Conservation (phyloP, 495 filamentous ascomycete genomes). For the Penicillium diatomitis region DNA sequence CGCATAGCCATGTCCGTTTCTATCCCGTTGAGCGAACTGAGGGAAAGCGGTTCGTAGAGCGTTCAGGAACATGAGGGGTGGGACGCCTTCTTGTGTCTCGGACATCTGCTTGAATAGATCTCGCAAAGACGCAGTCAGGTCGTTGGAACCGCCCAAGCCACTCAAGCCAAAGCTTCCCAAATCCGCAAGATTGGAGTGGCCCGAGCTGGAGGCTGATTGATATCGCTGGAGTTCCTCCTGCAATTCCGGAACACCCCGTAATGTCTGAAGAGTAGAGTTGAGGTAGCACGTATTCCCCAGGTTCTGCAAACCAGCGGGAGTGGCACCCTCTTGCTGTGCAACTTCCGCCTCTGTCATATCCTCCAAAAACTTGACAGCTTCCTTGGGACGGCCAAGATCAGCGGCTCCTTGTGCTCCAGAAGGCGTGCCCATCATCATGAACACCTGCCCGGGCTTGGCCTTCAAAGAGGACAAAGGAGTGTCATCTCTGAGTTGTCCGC, state of each 20-base stretch:
- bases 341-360: slow-evolving; percentile 96
- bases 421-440: slow-evolving; percentile 97
- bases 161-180: slow-evolving; percentile 53
- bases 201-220: slow-evolving; percentile 30
- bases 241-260: slow-evolving; percentile 84
- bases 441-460: slow-evolving; percentile 74
- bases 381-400: slow-evolving; percentile 62
- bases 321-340: slow-evolving; percentile 72
- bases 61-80: slow-evolving; percentile 76
- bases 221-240: slow-evolving; percentile 72
- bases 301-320: slow-evolving; percentile 82
- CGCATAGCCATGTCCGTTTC: slow-evolving; percentile 72
- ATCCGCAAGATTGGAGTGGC: slow-evolving; percentile 32
- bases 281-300: slow-evolving; percentile 97
- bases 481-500: slow-evolving; percentile 92
- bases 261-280: slow-evolving; percentile 87
- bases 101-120: slow-evolving; percentile 92
- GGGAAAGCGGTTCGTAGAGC: slow-evolving; percentile 74
- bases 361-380: slow-evolving; percentile 80
- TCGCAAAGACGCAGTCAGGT: slow-evolving; percentile 71
- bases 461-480: slow-evolving; percentile 72
- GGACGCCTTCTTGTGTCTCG: slow-evolving; percentile 79
- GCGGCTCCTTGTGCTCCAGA: slow-evolving; percentile 46
- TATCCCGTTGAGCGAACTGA: slow-evolving; percentile 86
- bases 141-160: slow-evolving; percentile 50